A percentile compares a stretch with the other conserved stretches of the same genome.
These are phyloP conservation scores for Senna tora DNA, from an alignment of 306 rosid species.

Conservation along the genomic window DNA sequence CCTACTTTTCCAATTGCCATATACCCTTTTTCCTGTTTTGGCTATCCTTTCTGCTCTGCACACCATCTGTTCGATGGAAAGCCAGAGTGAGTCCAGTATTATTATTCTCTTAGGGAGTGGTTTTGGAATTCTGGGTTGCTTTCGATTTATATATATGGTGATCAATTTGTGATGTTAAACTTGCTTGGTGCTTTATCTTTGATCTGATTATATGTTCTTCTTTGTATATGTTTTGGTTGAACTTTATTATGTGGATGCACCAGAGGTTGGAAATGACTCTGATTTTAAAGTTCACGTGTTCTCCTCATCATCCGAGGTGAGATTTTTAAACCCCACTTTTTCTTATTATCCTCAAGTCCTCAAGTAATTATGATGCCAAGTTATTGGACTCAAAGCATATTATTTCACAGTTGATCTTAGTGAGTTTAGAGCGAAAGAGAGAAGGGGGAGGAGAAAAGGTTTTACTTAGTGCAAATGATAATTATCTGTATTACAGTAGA, in stretches of 20 bases:
- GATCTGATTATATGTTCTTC: conserved; percentile 5
- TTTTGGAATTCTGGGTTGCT: conserved; percentile 35
- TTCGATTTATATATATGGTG: conserved; percentile 14
- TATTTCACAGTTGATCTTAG: conserved; percentile 15
- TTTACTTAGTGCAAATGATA: conserved; percentile 15
- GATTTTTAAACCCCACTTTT: conserved; percentile 32
- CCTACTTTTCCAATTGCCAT: neutral
- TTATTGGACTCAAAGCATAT: neutral
- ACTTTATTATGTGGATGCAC: conserved; percentile 35
- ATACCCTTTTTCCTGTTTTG: neutral
- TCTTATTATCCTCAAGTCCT: conserved; percentile 9
- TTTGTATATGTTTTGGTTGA: conserved; percentile 2
- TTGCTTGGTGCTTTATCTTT: conserved; percentile 16
- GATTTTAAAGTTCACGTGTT: conserved; percentile 71
- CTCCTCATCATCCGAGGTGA: conserved; percentile 84
- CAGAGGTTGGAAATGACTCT: conserved; percentile 55
- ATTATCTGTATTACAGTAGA: too few relatives aligned
- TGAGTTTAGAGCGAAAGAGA: neutral
- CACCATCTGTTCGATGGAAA: conserved; percentile 36
- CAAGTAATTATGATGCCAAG: conserved; percentile 1
- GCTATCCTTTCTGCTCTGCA: neutral
- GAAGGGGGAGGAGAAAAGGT: neutral
- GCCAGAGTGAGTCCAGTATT: conserved; percentile 18
- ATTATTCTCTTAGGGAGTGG: conserved; percentile 35
- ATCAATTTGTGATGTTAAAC: conserved; percentile 10